A percentile compares a stretch with the other conserved stretches of the same genome.
Conservation (phyloP, 2,329 filamentous ascomycete genomes). For the Chaetomium sp. region DNA sequence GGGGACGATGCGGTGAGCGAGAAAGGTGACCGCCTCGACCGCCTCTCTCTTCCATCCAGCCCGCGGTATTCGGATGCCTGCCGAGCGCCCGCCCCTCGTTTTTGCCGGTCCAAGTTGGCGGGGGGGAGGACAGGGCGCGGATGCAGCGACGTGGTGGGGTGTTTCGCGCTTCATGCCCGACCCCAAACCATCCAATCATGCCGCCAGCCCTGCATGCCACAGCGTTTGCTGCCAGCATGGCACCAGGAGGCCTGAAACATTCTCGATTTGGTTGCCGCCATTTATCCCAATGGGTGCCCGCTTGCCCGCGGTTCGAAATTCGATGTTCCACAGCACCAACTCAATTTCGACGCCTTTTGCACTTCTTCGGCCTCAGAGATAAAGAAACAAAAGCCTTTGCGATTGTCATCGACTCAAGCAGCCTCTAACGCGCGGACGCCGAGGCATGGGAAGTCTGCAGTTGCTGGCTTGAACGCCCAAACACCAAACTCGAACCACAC, state of each 20-base stretch:
- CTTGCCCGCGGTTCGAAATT: not conserved
- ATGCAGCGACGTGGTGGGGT: constrained; percentile 12
- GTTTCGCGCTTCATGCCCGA: constrained; percentile 28
- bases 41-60: not conserved
- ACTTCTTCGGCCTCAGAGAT: not conserved
- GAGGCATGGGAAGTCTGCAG: constrained; percentile 9
- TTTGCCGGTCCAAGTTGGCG: not conserved
- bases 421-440: not conserved
- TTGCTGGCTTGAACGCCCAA: constrained; percentile 9
- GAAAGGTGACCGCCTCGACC: constrained; percentile 16
- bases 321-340: not conserved
- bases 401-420: not conserved
- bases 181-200: constrained; percentile 25
- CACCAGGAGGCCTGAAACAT: constrained; percentile 29
- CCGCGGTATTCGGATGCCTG: constrained; percentile 18
- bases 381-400: not conserved
- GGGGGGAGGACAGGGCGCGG: not conserved
- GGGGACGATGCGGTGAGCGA: constrained; percentile 24
- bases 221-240: constrained; percentile 21
- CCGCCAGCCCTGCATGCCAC: constrained; percentile 19
- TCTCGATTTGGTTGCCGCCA: constrained; percentile 3
- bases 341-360: not conserved
- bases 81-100: constrained; percentile 2
- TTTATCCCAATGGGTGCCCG: constrained; percentile 18
- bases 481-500: not conserved